phyloP scores from a whole-genome alignment of 2,329 filamentous ascomycete genomes.

The Botryotinia globosa region DNA sequence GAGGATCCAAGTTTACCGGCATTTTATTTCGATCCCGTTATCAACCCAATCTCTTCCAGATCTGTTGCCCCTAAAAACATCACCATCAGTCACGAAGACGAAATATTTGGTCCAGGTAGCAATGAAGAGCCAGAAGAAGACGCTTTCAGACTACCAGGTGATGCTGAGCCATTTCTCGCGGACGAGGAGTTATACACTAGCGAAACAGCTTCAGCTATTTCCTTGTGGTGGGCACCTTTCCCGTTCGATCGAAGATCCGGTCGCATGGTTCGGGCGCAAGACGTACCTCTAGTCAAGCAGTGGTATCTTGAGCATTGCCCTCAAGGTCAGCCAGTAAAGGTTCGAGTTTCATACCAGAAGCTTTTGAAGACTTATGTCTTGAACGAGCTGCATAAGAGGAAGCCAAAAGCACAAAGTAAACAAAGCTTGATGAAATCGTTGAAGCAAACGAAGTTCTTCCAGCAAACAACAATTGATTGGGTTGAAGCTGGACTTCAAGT shows the following conservation, averaged over 20 bases:
- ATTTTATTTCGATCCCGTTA: constrained; percentile 96
- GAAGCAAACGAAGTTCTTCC: constrained; percentile 98
- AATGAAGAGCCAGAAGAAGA: constrained; percentile 70
- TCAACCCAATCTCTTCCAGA: constrained; percentile 95
- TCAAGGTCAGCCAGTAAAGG: constrained; percentile 87
- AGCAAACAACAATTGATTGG: constrained; percentile 99
- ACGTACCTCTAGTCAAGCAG: constrained; percentile 95
- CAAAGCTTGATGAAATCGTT: constrained; percentile 86
- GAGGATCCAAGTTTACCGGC: constrained; percentile 88
- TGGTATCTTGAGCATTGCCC: constrained; percentile 98
- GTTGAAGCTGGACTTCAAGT: constrained; percentile 98
- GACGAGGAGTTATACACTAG: constrained; percentile 87
- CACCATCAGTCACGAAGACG: constrained; percentile 87
- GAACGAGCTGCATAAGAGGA: constrained; percentile 95
- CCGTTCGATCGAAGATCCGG: constrained; percentile 94
- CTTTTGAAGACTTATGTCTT: constrained; percentile 92
- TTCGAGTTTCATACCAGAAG: constrained; percentile 97
- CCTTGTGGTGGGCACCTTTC: constrained; percentile 96
- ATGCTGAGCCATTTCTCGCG: constrained; percentile 81
- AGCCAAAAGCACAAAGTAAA: constrained; percentile 91
- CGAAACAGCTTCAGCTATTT: constrained; percentile 86
- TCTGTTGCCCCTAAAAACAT: constrained; percentile 93
- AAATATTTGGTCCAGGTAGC: constrained; percentile 80
- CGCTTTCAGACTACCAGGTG: constrained; percentile 76
- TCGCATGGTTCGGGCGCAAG: constrained; percentile 93